These are phyloP conservation scores for Syzygium aromaticum DNA, from an alignment of 345 rosid genomes.

Conservation along the genomic window DNA sequence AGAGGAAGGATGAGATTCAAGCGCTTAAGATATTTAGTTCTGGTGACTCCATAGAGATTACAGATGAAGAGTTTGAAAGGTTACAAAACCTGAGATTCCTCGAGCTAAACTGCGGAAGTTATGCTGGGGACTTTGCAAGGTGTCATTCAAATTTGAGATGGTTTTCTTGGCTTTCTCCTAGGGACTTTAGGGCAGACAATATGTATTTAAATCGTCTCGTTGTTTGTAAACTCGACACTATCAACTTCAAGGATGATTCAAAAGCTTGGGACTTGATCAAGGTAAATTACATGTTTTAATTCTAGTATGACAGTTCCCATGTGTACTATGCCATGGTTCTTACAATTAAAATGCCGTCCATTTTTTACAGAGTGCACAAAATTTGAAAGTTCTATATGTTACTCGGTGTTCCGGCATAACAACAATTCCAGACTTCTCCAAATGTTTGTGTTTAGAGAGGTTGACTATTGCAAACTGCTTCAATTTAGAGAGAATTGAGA, in stretches of 20 bases:
- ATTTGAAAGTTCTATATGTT: neutral
- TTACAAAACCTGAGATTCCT: neutral
- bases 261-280: neutral
- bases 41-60: neutral
- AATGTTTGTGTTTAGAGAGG: neutral
- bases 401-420: neutral
- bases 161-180: neutral
- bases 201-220: neutral
- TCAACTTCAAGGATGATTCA: neutral
- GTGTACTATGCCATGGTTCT: neutral
- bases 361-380: neutral
- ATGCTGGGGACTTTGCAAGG: neutral
- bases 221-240: neutral
- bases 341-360: neutral
- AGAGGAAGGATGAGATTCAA: neutral
- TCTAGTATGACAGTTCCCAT: fast-evolving
- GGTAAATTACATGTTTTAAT: neutral
- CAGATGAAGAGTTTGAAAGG: neutral
- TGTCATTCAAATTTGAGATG: neutral
- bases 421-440: neutral
- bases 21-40: neutral
- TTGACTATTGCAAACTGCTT: neutral
- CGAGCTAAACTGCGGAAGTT: neutral
- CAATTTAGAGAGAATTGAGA: neutral
- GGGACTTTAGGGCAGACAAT: neutral